Base-by-base conservation (phyloP, 495 filamentous ascomycete genomes). In the Letharia lupina region DNA sequence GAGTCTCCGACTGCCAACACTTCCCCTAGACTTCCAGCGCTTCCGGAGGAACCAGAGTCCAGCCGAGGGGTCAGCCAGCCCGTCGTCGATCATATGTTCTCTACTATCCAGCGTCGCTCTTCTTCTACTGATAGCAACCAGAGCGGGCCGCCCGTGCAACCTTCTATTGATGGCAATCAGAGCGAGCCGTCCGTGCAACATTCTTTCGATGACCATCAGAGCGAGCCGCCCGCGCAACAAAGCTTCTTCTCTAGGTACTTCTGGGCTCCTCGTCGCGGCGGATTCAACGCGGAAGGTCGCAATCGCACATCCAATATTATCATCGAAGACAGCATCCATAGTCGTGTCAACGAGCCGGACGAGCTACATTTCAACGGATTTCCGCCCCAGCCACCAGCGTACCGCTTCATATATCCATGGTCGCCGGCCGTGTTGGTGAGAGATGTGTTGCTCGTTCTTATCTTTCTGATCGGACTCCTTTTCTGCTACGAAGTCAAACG, bases 31-130 rank as follows among this genome's bases (percentile, higher is more conserved):
- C 63, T 65, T 39, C 6, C 52, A 45, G 15, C 35, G 18, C 37
- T 65, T 35, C 2, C 37, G 9, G 63, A 65, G 54, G 63, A 60
- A 33, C 33, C 45, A 9, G 63, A 65, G 37, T 31, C 1, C 15
- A 3, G 33, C 54, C 15, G 39, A 37, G 15, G 18, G 18, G 13
- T 2, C 58, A 4, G 2, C 9, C 58, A 61, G 41, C 15, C n/a
- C 11, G 39, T 7, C 31, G 28, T 8, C 28, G 28, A 9, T 6
- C 2, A 8, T 9, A 16, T 35, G 12, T 54, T 35, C 20, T 57
- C 13, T 57, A 1, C 1, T 16, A 57, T 35, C 16, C 4, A 37
- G 6, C 31, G 33, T 57, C 54, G 33, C 16, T 33, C 31, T 20
- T 3, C 2, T 11, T 37, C 54, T 7, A 33, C 20, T 9, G 13